Base-by-base conservation (phyloP, 208 protist genomes). In the Leishmania tarentolae region DNA sequence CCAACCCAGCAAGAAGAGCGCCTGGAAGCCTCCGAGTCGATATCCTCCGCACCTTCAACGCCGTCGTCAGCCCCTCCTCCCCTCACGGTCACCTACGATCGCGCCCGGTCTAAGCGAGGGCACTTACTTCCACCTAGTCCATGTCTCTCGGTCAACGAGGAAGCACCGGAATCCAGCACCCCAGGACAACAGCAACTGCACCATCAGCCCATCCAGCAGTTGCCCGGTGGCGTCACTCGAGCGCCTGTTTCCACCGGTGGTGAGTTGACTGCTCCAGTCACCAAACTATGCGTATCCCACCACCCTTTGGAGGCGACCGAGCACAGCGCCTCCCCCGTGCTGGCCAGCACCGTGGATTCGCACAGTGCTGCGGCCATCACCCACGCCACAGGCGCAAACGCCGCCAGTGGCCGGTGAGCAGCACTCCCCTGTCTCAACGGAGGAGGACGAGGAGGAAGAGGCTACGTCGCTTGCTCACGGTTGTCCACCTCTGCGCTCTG, bases 401-500 rank as follows among this genome's bases (percentile, higher is more conserved):
- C n/a, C 28, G 24, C 69, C 24, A 19, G 69, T 53, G n/a, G 69
- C 44, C 13, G 7, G 13, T 5, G 46, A 76, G 50, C 72, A 37
- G 72, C 52, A 63, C 2, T 46, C 44, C 15, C 17, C 50, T 37
- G 13, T 19, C 4, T 28, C 44, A 13, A 40, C 31, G 7, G 72
- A 75, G 3, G 70, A 76, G 13, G 72, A 76, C 28, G 72, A 76
- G 28, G 72, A 76, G 72, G 72, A 76, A 35, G 42, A 46, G 24
- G 69, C 7, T 35, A 35, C 44, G 0, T 37, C 24, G 4, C 46
- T 53, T n/a, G 63, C 73, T 9, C 61, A 52, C 28, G 46, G 53
- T 1, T 31, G 31, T 11, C 59, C 21, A 40, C 61, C 47, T 28
- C 71, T 19, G 2, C 56, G 71, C 8, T 74, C 61, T 15, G 50